Evolutionary conservation across 1,284 basidiomycete species (phyloP), one percentile per base, ranked within the genome.

Genomic region (Thecaphora frezii): DNA sequence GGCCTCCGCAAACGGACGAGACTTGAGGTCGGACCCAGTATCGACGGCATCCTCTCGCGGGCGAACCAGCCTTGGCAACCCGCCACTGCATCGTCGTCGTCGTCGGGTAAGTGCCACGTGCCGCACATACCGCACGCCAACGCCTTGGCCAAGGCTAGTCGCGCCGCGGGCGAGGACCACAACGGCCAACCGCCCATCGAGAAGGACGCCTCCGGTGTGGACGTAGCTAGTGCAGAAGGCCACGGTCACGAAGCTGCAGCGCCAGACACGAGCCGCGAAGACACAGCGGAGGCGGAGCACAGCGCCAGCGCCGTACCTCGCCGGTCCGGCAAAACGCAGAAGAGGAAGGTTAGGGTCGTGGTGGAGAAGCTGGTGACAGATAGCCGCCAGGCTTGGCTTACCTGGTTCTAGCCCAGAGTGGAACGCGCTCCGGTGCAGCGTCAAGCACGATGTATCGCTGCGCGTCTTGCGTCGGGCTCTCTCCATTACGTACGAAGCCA

Each of bases 381-480:
- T 19, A 66, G 58, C 1, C 61, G 61, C 26, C 58, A 65, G 51
- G 54, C 66, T 25, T 69, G 66, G 66, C 53, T 66, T 30, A 66
- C 56, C 23, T 66, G 64, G 64, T 59, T 66, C 14, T 66, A 36
- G 33, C 7, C 28, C 28, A 30, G 28, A 7, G 7, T 7, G 8
- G 28, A 14, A 7, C 28, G 28, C 28, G 7, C 28, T 14, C n/a
- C n/a, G n/a, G n/a, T n/a, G n/a, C n/a, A n/a, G n/a, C n/a, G n/a
- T n/a, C n/a, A n/a, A n/a, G n/a, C n/a, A n/a, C n/a, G n/a, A n/a
- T n/a, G n/a, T n/a, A n/a, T n/a, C n/a, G n/a, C n/a, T n/a, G n/a
- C n/a, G n/a, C n/a, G n/a, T n/a, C n/a, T n/a, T n/a, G n/a, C n/a
- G n/a, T n/a, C n/a, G n/a, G n/a, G n/a, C n/a, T n/a, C n/a, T n/a